phyloP scores from a whole-genome alignment of 495 filamentous ascomycete genomes.

The Mycothermus thermophilus region DNA sequence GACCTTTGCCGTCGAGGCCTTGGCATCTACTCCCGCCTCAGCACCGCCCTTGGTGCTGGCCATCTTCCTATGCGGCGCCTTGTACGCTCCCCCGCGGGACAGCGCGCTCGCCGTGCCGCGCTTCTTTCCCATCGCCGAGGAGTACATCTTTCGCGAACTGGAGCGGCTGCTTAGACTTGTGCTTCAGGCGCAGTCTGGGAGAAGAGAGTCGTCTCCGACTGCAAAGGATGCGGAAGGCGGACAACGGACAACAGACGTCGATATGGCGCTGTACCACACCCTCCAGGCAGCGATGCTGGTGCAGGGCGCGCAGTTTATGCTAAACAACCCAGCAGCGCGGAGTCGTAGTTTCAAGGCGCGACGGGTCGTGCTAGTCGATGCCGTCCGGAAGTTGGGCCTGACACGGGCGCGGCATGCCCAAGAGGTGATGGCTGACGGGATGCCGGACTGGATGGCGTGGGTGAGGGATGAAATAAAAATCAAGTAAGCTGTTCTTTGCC shows the following conservation, averaged over 20 bases:
- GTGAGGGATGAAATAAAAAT: slow-evolving; percentile 4
- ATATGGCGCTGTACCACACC: slow-evolving; percentile 1
- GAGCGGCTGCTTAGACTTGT: background rate
- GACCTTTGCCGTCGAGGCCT: background rate
- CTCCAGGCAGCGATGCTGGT: slow-evolving; percentile 8
- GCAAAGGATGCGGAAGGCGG: background rate
- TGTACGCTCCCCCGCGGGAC: slow-evolving; percentile 1
- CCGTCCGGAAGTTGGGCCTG: slow-evolving; percentile 2
- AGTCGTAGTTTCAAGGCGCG: background rate
- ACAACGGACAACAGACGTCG: background rate
- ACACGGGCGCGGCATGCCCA: background rate
- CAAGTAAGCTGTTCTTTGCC: background rate
- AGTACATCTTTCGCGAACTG: slow-evolving; percentile 1
- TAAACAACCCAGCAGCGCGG: background rate
- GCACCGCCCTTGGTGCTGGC: background rate
- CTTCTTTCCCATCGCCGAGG: background rate
- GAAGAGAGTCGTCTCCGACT: too few species aligned
- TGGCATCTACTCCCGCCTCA: too few species aligned
- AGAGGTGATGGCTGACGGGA: background rate
- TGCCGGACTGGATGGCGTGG: background rate
- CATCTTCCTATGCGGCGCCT: slow-evolving; percentile 1
- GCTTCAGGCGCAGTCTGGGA: background rate
- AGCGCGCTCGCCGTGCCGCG: background rate
- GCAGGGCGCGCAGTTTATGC: slow-evolving; percentile 1
- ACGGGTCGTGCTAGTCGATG: slow-evolving; percentile 1